Evolutionary conservation across 2,329 filamentous ascomycete species (phyloP), one percentile per base, ranked within the genome.

Genomic region (Nothopassalora personata): DNA sequence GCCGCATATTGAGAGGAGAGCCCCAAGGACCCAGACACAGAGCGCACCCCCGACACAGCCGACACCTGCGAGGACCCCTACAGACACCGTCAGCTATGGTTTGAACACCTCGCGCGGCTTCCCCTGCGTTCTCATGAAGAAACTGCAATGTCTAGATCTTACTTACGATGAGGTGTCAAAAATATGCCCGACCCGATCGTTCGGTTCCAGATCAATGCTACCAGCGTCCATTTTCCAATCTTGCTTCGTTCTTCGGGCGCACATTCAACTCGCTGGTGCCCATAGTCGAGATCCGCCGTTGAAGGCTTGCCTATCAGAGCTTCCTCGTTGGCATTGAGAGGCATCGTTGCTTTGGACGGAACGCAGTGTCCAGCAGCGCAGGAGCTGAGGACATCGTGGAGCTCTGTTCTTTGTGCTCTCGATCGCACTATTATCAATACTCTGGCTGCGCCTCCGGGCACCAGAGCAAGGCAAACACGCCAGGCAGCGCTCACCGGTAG

Each of bases 11-110:
- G 63, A 61, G 56, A 77, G 75, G 10, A 78, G 58, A 23, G 69
- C 69, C 5, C 74, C 75, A 3, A 71, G 68, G n/a, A 74, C 60
- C 76, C 76, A 78, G 15, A 78, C 66, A 9, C 77, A 70, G 13
- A 78, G 64, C 8, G 74, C 63, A 23, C 55, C 64, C 18, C 67
- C 67, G 36, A 68, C 61, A 57, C 67, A 67, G 10, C 66, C 67
- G 10, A 65, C 65, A 3, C 67, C 64, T 9, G 53, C 50, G 23
- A 70, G 60, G 30, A 69, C 10, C 15, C 39, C 39, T 43, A 43
- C 39, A 43, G 13, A 15, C 13, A 6, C 39, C 15, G n/a, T 43
- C 39, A 43, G 39, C 18, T 15, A n/a, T n/a, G 39, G 18, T 43
- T 13, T 43, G 13, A 18, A 4, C 8, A 43, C n/a, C 10, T 43